Evolutionary conservation across 306 rosid species (phyloP).

Genomic region (Inga laurina): DNA sequence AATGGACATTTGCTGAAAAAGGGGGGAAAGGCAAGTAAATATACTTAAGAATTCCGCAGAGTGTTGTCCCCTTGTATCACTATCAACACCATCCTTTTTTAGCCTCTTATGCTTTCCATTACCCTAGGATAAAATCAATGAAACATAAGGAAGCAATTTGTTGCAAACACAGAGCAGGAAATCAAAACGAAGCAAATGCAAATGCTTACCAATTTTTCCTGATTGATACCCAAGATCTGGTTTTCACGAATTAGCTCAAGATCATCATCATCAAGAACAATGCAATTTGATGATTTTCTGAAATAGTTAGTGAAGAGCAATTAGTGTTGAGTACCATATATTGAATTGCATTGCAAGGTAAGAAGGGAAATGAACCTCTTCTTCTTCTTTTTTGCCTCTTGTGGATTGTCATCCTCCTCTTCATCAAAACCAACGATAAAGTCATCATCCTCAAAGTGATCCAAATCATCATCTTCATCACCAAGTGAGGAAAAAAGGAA

Average conservation of each 20-base stretch:
- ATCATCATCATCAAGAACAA: constrained; percentile 51
- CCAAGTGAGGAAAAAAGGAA: constrained; percentile 8
- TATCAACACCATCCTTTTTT: constrained; percentile 31
- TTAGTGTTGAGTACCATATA: background rate
- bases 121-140: constrained; percentile 23
- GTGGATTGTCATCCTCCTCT: constrained; percentile 27
- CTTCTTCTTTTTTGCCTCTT: constrained; percentile 34
- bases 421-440: constrained; percentile 37
- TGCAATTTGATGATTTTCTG: constrained; percentile 34
- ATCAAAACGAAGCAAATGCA: constrained; percentile 14
- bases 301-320: constrained; percentile 15
- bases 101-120: constrained; percentile 44
- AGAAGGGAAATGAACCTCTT: constrained; percentile 21
- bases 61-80: constrained; percentile 4
- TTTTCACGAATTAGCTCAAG: constrained; percentile 52
- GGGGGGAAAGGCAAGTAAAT: background rate
- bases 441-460: constrained; percentile 47
- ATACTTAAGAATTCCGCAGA: constrained; percentile 26
- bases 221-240: constrained; percentile 6
- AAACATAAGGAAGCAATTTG: constrained; percentile 21
- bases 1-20: background rate
- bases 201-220: constrained; percentile 25
- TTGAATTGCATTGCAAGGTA: constrained; percentile 23
- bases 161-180: background rate
- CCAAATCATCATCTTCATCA: constrained; percentile 41